A percentile compares a stretch with the other conserved stretches of the same genome.
Conservation (phyloP, 2,329 filamentous ascomycete species). For the Scopulariopsis brevicaulis region DNA sequence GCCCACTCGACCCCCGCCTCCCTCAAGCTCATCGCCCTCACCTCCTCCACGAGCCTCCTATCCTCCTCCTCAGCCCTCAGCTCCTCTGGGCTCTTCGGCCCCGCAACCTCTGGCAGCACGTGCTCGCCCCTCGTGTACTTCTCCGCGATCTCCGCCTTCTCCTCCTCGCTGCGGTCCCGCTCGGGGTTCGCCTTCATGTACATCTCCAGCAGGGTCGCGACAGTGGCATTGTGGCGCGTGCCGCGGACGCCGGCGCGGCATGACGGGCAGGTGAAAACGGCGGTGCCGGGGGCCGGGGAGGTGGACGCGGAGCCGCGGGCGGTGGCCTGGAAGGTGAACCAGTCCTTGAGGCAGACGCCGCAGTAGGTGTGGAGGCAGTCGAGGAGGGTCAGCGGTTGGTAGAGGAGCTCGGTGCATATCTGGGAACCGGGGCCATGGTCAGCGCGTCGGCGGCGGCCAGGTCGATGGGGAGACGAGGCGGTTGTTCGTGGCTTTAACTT, state of each 20-base stretch:
- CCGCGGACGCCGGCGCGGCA: slow-evolving; percentile 80
- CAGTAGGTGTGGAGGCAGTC: slow-evolving; percentile 95
- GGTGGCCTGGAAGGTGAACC: slow-evolving; percentile 74
- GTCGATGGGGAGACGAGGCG: slow-evolving; percentile 4
- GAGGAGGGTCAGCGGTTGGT: slow-evolving; percentile 80
- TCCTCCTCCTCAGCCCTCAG: slow-evolving; percentile 53
- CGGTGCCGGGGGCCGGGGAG: slow-evolving; percentile 32
- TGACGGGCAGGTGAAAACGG: slow-evolving; percentile 76
- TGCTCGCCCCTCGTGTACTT: slow-evolving; percentile 76
- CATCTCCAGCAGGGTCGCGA: slow-evolving; percentile 84
- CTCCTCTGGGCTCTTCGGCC: slow-evolving; percentile 39
- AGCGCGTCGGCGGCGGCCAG: background rate
- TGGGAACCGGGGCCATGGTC: slow-evolving; percentile 21
- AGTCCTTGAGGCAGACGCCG: slow-evolving; percentile 88
- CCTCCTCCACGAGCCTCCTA: slow-evolving; percentile 56
- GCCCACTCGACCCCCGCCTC: slow-evolving; percentile 42
- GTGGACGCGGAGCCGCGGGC: slow-evolving; percentile 39
- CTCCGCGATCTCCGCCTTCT: slow-evolving; percentile 64
- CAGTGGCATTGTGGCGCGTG: slow-evolving; percentile 81
- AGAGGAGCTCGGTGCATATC: slow-evolving; percentile 95
- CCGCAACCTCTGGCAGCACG: slow-evolving; percentile 55
- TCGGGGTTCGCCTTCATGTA: slow-evolving; percentile 70
- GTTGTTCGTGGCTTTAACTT: slow-evolving; percentile 27
- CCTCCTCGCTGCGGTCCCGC: slow-evolving; percentile 55
- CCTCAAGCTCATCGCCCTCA: slow-evolving; percentile 61